phyloP scores from a whole-genome alignment of 2,329 filamentous ascomycete species.

The Epicoccum sorghinum region DNA sequence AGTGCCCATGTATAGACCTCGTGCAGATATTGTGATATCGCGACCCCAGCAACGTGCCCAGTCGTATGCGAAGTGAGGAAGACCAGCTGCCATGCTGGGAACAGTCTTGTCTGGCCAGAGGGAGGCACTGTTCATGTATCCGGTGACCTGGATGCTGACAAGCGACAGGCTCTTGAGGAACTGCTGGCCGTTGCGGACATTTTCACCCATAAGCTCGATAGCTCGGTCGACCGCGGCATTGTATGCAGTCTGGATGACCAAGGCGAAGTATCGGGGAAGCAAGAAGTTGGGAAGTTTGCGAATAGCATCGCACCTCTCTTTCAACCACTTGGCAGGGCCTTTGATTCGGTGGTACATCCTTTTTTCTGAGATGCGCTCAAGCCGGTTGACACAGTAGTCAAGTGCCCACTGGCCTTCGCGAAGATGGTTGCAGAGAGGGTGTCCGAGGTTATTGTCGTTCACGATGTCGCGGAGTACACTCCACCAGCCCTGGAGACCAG shows the following conservation, averaged over 20 bases:
- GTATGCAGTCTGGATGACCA: constrained; percentile 87
- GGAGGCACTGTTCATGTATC: constrained; percentile 86
- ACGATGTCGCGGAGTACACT: constrained; percentile 86
- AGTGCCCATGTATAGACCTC: constrained; percentile 89
- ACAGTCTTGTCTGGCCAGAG: constrained; percentile 85
- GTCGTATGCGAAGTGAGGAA: constrained; percentile 91
- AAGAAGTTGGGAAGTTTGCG: constrained; percentile 86
- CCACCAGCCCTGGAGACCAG: constrained; percentile 99
- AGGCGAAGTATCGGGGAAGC: constrained; percentile 88
- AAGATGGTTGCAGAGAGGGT: constrained; percentile 91
- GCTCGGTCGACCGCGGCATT: constrained; percentile 79
- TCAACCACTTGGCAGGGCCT: constrained; percentile 77
- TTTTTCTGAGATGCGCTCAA: constrained; percentile 73
- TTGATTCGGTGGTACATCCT: constrained; percentile 67
- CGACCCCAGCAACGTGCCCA: constrained; percentile 98
- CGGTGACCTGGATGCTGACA: constrained; percentile 90
- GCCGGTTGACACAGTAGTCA: constrained; percentile 81
- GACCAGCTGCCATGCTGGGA: constrained; percentile 85
- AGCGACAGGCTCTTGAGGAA: constrained; percentile 89
- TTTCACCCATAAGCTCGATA: constrained; percentile 77
- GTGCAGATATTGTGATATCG: constrained; percentile 94
- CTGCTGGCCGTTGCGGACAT: constrained; percentile 79
- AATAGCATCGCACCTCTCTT: constrained; percentile 83
- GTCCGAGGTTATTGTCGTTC: constrained; percentile 85
- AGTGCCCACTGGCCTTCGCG: constrained; percentile 90